Percentiles rank a stretch among this genome's conserved stretches.
phyloP scores from a whole-genome alignment of 495 filamentous ascomycete species.

The Symbiotaphrina buchneri region DNA sequence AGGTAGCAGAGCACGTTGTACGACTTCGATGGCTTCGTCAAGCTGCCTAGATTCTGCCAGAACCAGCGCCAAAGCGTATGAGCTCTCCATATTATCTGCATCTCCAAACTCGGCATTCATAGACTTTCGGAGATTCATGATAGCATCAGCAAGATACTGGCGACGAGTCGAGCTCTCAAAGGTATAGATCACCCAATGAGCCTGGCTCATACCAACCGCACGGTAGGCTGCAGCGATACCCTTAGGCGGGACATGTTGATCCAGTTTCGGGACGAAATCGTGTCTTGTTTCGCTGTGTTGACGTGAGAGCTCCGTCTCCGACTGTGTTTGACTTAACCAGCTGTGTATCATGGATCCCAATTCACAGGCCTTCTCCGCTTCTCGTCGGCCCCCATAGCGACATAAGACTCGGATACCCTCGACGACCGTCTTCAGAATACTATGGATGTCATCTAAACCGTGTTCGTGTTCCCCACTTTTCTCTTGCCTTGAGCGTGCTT shows the following conservation, averaged over 20 bases:
- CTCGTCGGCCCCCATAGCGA: constrained; percentile 47
- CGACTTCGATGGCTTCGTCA: constrained; percentile 48
- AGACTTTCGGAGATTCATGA: constrained; percentile 47
- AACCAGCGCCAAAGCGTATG: constrained; percentile 59
- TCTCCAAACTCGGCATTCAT: constrained; percentile 37
- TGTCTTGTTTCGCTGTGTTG: not conserved
- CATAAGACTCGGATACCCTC: constrained; percentile 65
- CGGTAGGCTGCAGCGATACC: constrained; percentile 48
- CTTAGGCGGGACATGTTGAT: constrained; percentile 19
- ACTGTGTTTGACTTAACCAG: constrained; percentile 21
- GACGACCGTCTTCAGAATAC: constrained; percentile 47
- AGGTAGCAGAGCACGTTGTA: constrained; percentile 33
- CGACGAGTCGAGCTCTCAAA: constrained; percentile 43
- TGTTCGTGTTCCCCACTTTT: constrained; percentile 52
- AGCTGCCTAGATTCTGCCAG: constrained; percentile 66
- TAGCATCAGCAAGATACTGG: constrained; percentile 47
- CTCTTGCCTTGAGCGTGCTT: constrained; percentile 54
- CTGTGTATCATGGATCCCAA: constrained; percentile 41
- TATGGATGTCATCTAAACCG: constrained; percentile 55
- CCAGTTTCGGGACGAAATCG: constrained; percentile 10
- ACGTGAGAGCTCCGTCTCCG: not conserved
- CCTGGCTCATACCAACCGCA: constrained; percentile 61
- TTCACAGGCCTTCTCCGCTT: constrained; percentile 53
- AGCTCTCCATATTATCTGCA: constrained; percentile 38
- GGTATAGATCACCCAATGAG: constrained; percentile 67